These are phyloP conservation scores for Trichoderma asperellum DNA, from an alignment of 2,329 filamentous ascomycete genomes.

Conservation along the genomic window DNA sequence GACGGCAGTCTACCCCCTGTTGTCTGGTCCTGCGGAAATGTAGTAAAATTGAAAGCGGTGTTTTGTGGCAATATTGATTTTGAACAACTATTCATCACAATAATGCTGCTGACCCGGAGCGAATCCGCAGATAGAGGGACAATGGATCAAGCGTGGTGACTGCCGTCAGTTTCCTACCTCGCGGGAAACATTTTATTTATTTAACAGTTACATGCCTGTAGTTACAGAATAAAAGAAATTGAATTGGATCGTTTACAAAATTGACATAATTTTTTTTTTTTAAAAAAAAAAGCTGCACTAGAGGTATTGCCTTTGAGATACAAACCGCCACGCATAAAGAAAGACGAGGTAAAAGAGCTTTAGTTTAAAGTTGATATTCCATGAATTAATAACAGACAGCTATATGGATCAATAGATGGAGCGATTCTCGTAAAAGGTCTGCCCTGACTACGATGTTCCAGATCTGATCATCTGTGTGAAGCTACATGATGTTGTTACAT, in stretches of 20 bases:
- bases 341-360: neutral
- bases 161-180: slow-evolving; percentile 54
- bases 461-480: slow-evolving; percentile 8
- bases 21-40: slow-evolving; percentile 60
- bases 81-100: neutral
- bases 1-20: slow-evolving; percentile 70
- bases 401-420: neutral
- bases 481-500: slow-evolving; percentile 20
- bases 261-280: too few species aligned
- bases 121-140: slow-evolving; percentile 57
- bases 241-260: slow-evolving; percentile 25
- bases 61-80: neutral
- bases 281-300: neutral
- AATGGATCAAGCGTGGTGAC: slow-evolving; percentile 66
- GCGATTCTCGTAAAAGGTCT: slow-evolving; percentile 14
- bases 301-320: neutral
- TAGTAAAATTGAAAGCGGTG: slow-evolving; percentile 3
- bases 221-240: slow-evolving; percentile 23
- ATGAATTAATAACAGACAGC: neutral
- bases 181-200: slow-evolving; percentile 41
- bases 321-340: neutral
- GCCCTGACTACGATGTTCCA: slow-evolving; percentile 20
- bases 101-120: neutral
- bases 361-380: neutral
- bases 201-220: neutral